Percentiles rank a stretch among this genome's conserved stretches.
These are phyloP conservation scores for Suillus decipiens DNA, from an alignment of 768 basidiomycete species.

Conservation along the genomic window DNA sequence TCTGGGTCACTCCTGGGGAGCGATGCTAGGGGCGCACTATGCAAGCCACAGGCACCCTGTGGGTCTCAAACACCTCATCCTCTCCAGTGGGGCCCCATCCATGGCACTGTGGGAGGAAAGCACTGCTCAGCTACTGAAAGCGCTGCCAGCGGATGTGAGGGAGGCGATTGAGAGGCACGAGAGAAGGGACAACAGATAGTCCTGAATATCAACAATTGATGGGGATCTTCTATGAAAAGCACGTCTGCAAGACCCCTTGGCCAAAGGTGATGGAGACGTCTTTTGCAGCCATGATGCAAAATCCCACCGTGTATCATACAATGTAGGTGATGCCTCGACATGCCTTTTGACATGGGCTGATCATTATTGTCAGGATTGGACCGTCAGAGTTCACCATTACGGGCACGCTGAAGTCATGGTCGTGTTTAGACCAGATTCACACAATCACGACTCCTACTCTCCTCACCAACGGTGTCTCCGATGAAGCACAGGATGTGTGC, in stretches of 20 bases:
- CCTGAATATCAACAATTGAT: slow-evolving; percentile 29
- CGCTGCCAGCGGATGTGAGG: slow-evolving; percentile 23
- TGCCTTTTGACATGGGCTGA: neutral
- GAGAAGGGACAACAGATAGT: slow-evolving; percentile 24
- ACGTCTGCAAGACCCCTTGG: slow-evolving; percentile 32
- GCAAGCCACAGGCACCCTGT: slow-evolving; percentile 31
- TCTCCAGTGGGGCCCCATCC: slow-evolving; percentile 29
- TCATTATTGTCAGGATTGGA: slow-evolving; percentile 8
- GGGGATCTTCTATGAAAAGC: slow-evolving; percentile 25
- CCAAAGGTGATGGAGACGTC: slow-evolving; percentile 28
- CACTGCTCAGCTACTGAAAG: slow-evolving; percentile 18
- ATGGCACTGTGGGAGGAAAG: slow-evolving; percentile 22
- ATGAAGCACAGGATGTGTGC: slow-evolving; percentile 34
- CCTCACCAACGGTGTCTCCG: slow-evolving; percentile 35
- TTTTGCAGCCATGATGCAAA: slow-evolving; percentile 17
- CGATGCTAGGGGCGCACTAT: slow-evolving; percentile 42
- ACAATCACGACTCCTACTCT: slow-evolving; percentile 38
- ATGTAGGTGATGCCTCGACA: slow-evolving; percentile 18
- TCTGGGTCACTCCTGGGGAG: slow-evolving; percentile 55
- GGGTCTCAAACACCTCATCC: slow-evolving; percentile 36
- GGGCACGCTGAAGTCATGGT: slow-evolving; percentile 43
- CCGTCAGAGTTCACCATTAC: slow-evolving; percentile 36
- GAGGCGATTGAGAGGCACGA: slow-evolving; percentile 25
- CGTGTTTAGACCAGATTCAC: slow-evolving; percentile 39
- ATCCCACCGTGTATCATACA: slow-evolving; percentile 17